Evolutionary conservation across 2,329 filamentous ascomycete genomes (phyloP).

Genomic region (Trichoderma sp.): DNA sequence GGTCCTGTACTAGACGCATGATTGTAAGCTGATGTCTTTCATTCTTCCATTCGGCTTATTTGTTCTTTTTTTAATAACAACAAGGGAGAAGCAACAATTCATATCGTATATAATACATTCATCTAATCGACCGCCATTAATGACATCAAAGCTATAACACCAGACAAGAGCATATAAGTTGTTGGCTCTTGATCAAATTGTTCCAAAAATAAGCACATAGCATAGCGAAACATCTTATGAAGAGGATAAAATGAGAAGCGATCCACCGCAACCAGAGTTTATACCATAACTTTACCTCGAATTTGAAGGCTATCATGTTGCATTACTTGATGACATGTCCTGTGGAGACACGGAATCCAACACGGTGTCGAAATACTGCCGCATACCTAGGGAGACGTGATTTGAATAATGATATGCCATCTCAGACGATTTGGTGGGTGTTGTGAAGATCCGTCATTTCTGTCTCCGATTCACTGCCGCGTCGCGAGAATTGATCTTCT

Average conservation of each 20-base stretch:
- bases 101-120: constrained; percentile 2
- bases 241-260: not conserved
- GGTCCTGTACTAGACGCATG: not conserved
- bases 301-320: not conserved
- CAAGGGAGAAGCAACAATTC: not conserved
- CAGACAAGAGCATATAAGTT: not conserved
- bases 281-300: constrained; percentile 1
- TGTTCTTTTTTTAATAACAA: not conserved
- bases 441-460: constrained; percentile 36
- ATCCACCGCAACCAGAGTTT: not conserved
- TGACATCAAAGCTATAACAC: not conserved
- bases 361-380: not conserved
- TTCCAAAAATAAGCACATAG: not conserved
- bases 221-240: not conserved
- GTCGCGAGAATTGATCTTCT: constrained; percentile 31
- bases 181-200: not conserved
- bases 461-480: constrained; percentile 39
- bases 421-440: constrained; percentile 24
- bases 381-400: not conserved
- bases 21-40: not conserved
- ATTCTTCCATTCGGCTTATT: not conserved
- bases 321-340: not conserved
- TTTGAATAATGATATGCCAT: not conserved
- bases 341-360: not conserved
- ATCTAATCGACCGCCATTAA: not conserved